Base-by-base conservation (phyloP, 2,329 filamentous ascomycete species). In the Colletotrichum falcatum region DNA sequence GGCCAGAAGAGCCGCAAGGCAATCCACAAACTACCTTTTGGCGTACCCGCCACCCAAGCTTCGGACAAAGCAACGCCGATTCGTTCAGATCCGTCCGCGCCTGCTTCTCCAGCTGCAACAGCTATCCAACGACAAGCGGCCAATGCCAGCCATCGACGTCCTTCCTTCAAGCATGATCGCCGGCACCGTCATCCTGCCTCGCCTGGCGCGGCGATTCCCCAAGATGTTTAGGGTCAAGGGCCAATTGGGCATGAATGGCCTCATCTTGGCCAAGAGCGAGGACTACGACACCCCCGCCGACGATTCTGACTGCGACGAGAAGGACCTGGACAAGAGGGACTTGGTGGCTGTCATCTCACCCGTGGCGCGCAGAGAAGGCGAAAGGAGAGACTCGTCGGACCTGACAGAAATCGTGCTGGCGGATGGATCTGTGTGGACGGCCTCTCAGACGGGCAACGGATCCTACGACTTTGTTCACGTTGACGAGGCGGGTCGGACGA, bases 51-150 rank as follows among this genome's bases (percentile, higher is more conserved):
- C 91, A 69, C 84, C 91, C 72, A 83, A 86, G 75, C 77, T 88
- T 71, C 81, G 86, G 73, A 83, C 85, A 76, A 87, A 90, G 76
- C 92, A 91, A 76, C 85, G 92, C 30, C 86, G 91, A 72, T 83
- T 94, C 44, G 84, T 92, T 18, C 88, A 91, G 74, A 84, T 92
- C 37, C 88, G 91, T 20, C 91, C 92, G 14, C 89, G 89, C 62
- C 81, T 94, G 23, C 81, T 94, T 7, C 84, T 95, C 7, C 92
- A 95, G 78, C 82, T 95, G 20, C 92, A 94, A 76, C 86, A 88
- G 67, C 78, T 94, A n/a, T 84, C 86, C 2, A 80, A 85, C 49
- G 86, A 89, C 71, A 84, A 83, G 20, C 87, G 92, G 30, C 91
- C 91, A 0, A 85, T 85, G 61, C 92, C 92, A 0, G 87, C 89